Conservation (phyloP, 495 filamentous ascomycete genomes). For the Oleoguttula mirabilis region DNA sequence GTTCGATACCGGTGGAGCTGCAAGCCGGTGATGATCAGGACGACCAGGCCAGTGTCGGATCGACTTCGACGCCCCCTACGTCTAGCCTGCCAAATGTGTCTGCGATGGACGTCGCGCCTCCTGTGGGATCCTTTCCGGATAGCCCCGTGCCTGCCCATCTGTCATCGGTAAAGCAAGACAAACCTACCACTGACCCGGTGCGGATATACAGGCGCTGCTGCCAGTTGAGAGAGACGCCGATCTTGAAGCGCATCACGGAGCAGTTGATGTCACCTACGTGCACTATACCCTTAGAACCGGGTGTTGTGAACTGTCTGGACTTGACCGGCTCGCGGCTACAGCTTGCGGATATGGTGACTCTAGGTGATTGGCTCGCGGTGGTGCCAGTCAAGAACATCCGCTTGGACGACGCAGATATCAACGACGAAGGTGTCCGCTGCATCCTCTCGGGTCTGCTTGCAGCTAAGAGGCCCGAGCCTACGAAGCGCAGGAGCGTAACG, state of each 20-base stretch:
- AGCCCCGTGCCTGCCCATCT: conserved; percentile 5
- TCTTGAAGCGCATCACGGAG: conserved; percentile 76
- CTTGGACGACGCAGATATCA: conserved; percentile 75
- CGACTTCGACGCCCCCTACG: conserved; percentile 19
- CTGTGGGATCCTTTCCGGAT: background rate
- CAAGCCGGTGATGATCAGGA: conserved; percentile 36
- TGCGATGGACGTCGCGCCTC: conserved; percentile 7
- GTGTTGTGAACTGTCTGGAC: conserved; percentile 68
- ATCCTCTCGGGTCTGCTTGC: conserved; percentile 79
- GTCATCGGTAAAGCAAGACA: conserved; percentile 46
- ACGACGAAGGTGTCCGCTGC: conserved; percentile 72
- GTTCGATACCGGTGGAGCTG: conserved; percentile 66
- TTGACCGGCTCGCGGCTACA: conserved; percentile 74
- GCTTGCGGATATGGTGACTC: conserved; percentile 65
- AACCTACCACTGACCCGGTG: conserved; percentile 79
- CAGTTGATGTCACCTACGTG: conserved; percentile 45
- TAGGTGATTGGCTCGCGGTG: conserved; percentile 87
- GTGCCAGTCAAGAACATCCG: conserved; percentile 78
- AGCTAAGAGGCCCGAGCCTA: conserved; percentile 49
- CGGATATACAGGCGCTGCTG: conserved; percentile 93
- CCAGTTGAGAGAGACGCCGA: conserved; percentile 79
- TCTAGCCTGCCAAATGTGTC: conserved; percentile 1
- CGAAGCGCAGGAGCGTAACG: conserved; percentile 7
- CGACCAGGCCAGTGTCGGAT: conserved; percentile 13
- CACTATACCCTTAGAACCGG: conserved; percentile 38